phyloP scores from a whole-genome alignment of 345 rosid species.

The Lumnitzera racemosa region DNA sequence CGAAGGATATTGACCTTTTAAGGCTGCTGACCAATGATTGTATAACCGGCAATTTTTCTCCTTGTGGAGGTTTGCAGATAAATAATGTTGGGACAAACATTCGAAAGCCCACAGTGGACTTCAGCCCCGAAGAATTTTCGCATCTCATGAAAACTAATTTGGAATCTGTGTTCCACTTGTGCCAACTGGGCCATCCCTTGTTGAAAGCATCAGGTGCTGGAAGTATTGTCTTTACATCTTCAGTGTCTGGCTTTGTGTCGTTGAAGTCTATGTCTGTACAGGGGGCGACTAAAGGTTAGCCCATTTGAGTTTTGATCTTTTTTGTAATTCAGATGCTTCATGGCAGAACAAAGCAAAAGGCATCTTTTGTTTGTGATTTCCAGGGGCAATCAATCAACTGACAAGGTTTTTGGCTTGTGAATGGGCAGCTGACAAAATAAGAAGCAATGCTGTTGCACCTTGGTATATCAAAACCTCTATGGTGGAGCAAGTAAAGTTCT shows the following conservation, averaged over 20 bases:
- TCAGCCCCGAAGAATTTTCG: slow-evolving; percentile 49
- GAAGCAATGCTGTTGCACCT: slow-evolving; percentile 77
- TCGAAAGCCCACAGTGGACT: slow-evolving; percentile 58
- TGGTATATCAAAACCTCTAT: slow-evolving; percentile 82
- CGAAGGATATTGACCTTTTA: background rate
- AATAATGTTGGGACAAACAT: slow-evolving; percentile 76
- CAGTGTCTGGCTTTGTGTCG: slow-evolving; percentile 68
- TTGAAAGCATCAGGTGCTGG: slow-evolving; percentile 50
- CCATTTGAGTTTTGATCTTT: background rate
- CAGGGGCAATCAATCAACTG: slow-evolving; percentile 76
- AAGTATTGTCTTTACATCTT: slow-evolving; percentile 61
- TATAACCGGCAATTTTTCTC: background rate
- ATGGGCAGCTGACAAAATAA: slow-evolving; percentile 80
- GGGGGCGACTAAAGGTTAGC: slow-evolving; percentile 66
- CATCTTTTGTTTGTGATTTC: slow-evolving; percentile 6
- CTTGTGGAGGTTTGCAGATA: slow-evolving; percentile 25
- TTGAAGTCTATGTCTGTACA: slow-evolving; percentile 67
- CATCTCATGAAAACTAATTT: slow-evolving; percentile 57
- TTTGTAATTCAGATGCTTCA: no score
- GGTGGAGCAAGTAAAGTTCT: slow-evolving; percentile 58
- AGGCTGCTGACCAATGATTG: background rate
- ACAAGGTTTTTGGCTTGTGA: slow-evolving; percentile 70
- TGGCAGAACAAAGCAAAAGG: no score
- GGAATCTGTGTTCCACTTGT: slow-evolving; percentile 63
- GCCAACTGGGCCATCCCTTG: slow-evolving; percentile 68